Evolutionary conservation across 108 stramenopile genomes (phyloP).

Genomic region (Seminavis robusta): DNA sequence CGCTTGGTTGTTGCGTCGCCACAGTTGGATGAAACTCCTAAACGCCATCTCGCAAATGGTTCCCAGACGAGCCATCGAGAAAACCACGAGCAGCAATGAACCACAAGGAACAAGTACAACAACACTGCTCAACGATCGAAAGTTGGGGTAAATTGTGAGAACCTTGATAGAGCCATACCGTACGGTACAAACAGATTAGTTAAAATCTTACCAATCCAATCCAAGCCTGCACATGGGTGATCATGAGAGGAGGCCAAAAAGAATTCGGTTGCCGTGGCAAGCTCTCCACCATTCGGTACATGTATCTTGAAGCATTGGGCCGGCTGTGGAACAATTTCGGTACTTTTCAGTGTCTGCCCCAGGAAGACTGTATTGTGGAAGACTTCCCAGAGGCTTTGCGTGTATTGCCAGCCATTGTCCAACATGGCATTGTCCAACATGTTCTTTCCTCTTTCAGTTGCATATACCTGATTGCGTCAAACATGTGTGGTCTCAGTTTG

Average conservation of each 20-base stretch:
- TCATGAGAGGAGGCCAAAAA: constrained; percentile 13
- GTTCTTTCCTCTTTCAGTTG: too few species aligned
- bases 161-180: not conserved
- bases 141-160: not conserved
- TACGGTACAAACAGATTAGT: not conserved
- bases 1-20: constrained; percentile 1
- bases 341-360: too few species aligned
- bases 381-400: too few species aligned
- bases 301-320: too few species aligned
- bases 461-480: too few species aligned
- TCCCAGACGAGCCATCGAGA: constrained; percentile 16
- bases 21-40: constrained; percentile 10
- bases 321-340: too few species aligned
- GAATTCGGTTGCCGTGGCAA: constrained; percentile 6
- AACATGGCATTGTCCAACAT: too few species aligned
- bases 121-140: not conserved
- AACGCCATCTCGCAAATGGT: constrained; percentile 18
- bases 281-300: too few species aligned
- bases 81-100: constrained; percentile 11
- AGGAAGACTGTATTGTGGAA: too few species aligned
- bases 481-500: too few species aligned
- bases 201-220: constrained; percentile 14
- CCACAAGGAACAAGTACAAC: not conserved
- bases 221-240: constrained; percentile 13
- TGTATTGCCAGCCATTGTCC: too few species aligned